Evolutionary conservation across 2,329 filamentous ascomycete genomes (phyloP).

Genomic region (Arthrobotrys pseudoclavata): DNA sequence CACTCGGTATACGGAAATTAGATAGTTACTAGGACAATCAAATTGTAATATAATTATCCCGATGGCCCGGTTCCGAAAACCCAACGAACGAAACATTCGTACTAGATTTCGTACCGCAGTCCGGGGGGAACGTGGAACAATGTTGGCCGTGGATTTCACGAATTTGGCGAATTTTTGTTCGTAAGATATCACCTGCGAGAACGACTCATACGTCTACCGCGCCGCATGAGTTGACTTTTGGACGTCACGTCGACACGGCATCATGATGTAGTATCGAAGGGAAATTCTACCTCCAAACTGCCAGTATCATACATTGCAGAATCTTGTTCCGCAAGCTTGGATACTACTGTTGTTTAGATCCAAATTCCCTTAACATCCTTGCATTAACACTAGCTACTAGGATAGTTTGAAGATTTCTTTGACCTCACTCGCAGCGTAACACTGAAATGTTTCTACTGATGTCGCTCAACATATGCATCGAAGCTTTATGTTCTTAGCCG

Average conservation of each 20-base stretch:
- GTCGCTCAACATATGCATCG: neutral
- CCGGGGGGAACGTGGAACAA: too few relatives aligned
- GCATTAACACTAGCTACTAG: neutral
- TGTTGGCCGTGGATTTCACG: neutral
- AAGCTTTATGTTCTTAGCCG: conserved; percentile 4
- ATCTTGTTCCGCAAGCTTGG: neutral
- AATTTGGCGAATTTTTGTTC: neutral
- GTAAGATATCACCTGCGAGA: neutral
- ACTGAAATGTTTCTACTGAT: neutral
- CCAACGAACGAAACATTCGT: neutral
- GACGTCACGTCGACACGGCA: neutral
- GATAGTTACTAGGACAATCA: conserved; percentile 13
- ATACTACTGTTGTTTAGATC: neutral
- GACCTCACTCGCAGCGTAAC: neutral
- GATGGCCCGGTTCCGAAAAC: neutral
- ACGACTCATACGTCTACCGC: neutral
- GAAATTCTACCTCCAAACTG: neutral
- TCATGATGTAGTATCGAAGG: neutral
- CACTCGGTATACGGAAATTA: conserved; percentile 2
- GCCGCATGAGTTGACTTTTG: neutral
- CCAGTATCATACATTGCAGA: neutral
- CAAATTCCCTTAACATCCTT: neutral
- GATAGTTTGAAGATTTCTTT: neutral
- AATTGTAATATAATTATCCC: conserved; percentile 27
- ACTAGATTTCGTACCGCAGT: neutral